phyloP scores from a whole-genome alignment of 2,329 filamentous ascomycete species.

The Fonsecaea pedrosoi region DNA sequence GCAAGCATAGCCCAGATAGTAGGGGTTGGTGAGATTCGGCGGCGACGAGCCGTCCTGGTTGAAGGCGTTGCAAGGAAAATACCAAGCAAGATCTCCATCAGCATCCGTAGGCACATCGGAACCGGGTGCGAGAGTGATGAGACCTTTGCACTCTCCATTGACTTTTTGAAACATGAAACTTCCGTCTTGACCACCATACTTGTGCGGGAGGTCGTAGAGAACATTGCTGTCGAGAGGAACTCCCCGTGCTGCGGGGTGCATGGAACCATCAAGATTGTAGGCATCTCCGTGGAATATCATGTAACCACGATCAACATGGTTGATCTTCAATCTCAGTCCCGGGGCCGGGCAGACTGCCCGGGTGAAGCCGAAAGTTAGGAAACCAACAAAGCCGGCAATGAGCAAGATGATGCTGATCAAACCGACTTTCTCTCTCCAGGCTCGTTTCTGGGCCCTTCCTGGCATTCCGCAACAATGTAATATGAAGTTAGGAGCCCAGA shows the following conservation, averaged over 20 bases:
- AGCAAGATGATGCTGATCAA: constrained; percentile 89
- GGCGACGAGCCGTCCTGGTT: constrained; percentile 88
- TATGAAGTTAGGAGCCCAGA: constrained; percentile 89
- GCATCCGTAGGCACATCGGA: constrained; percentile 82
- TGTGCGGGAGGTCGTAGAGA: constrained; percentile 81
- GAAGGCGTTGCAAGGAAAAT: constrained; percentile 90
- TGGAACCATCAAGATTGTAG: constrained; percentile 78
- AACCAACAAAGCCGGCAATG: constrained; percentile 89
- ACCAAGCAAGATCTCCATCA: constrained; percentile 84
- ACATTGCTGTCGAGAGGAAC: constrained; percentile 79
- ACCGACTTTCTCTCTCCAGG: constrained; percentile 98
- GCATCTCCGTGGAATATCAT: constrained; percentile 97
- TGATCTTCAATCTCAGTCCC: constrained; percentile 75
- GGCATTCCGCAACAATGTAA: constrained; percentile 85
- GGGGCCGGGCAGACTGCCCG: constrained; percentile 80
- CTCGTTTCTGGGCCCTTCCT: constrained; percentile 83
- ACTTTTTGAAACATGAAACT: constrained; percentile 99
- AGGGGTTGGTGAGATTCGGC: constrained; percentile 74
- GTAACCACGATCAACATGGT: constrained; percentile 79
- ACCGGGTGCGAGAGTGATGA: constrained; percentile 74
- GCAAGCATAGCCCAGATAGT: constrained; percentile 86
- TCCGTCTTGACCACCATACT: constrained; percentile 86
- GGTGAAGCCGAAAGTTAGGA: constrained; percentile 95
- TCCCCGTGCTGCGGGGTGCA: constrained; percentile 79
- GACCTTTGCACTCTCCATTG: constrained; percentile 91